Evolutionary conservation across 2,329 filamentous ascomycete genomes (phyloP), one percentile per base, ranked within the genome.

Genomic region (Diplodia intermedia): DNA sequence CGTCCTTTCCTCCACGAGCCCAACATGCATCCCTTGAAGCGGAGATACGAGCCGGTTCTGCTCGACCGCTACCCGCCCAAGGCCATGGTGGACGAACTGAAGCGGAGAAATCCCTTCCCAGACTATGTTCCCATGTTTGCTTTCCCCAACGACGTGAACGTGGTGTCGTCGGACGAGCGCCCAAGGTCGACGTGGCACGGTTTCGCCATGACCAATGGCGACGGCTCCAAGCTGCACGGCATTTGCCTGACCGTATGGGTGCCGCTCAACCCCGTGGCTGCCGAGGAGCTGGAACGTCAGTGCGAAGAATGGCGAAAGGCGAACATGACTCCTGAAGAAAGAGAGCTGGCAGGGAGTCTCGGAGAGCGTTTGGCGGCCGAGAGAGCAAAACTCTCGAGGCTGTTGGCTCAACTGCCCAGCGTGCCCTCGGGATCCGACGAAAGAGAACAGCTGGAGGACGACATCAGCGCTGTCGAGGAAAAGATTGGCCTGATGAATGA

Each of bases 111-210:
- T 66, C 90, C 87, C 68, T 98, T 99, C 76, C 95, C 95, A 0
- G 95, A 99, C 77, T 99, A 97, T 75, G 93, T 99, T 20, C 95
- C 95, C 68, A 98, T 99, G 95, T 99, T 99, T 79, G 94, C 95
- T 66, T 99, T 98, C 75, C 95, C 95, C 55, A 97, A 98, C 79
- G 95, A 99, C 78, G 95, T 99, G 73, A 93, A 93, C 71, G 95
- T 99, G 65, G 92, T 98, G 11, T 97, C 95, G 1, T 94, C 94
- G 1, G 95, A 99, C 75, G 93, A 97, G 77, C 87, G 94, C 70
- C 95, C 95, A 0, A 87, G 93, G 70, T 94, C 95, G n/a, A 97
- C 94, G 29, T 99, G 95, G 95, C 95, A 99, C 80, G 95, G 95
- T 60, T 99, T 99, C 76, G 94, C 93, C 70, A 98, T 99, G 95